These are phyloP conservation scores for Hymenoscyphus albidus DNA, from an alignment of 2,329 filamentous ascomycete species.

Conservation along the genomic window DNA sequence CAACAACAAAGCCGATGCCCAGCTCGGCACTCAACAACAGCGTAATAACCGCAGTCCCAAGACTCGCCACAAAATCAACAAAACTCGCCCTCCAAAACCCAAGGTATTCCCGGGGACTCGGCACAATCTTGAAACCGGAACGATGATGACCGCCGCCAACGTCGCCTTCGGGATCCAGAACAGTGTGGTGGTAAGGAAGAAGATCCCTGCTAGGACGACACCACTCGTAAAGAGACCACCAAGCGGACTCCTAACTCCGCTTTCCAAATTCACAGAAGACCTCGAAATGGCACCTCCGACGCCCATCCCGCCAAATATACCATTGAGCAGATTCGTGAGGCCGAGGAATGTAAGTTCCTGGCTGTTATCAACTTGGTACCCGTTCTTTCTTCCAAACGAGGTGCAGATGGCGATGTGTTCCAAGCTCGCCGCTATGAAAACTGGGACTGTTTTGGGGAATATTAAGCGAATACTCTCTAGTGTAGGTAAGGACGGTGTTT, in stretches of 20 bases:
- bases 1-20: conserved; percentile 36
- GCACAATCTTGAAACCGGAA: conserved; percentile 18
- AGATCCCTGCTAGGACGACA: conserved; percentile 62
- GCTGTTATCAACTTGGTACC: conserved; percentile 59
- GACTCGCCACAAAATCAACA: conserved; percentile 59
- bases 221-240: conserved; percentile 57
- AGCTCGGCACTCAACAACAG: conserved; percentile 60
- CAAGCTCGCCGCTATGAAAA: conserved; percentile 45
- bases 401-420: conserved; percentile 63
- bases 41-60: conserved; percentile 63
- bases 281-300: conserved; percentile 64
- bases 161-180: conserved; percentile 67
- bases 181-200: conserved; percentile 56
- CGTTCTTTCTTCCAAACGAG: conserved; percentile 58
- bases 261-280: conserved; percentile 63
- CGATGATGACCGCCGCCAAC: conserved; percentile 56
- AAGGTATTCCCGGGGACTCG: conserved; percentile 37
- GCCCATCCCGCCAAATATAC: conserved; percentile 60
- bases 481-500: conserved; percentile 48
- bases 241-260: conserved; percentile 57
- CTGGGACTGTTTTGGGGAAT: conserved; percentile 51
- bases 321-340: conserved; percentile 58
- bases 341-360: conserved; percentile 64
- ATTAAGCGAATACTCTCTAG: conserved; percentile 49
- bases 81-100: conserved; percentile 62